phyloP scores from a whole-genome alignment of 2,329 filamentous ascomycete genomes.

The Neophaeococcomyces mojaviensis region DNA sequence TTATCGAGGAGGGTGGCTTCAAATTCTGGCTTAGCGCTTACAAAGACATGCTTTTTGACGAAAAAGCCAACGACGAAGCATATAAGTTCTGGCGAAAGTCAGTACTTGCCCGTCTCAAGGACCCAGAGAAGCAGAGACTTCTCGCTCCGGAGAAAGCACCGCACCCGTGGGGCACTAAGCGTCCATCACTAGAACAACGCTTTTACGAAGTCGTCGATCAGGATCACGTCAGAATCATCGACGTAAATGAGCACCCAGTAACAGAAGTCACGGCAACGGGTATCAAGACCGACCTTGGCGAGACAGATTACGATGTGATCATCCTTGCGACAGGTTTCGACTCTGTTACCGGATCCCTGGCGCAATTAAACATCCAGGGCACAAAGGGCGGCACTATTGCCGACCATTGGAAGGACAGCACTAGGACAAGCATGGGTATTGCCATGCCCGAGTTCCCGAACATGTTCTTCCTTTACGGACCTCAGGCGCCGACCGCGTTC shows the following conservation, averaged over 20 bases:
- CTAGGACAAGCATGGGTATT: conserved; percentile 37
- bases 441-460: conserved; percentile 41
- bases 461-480: conserved; percentile 48
- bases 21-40: conserved; percentile 48
- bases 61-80: conserved; percentile 45
- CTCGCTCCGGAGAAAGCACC: conserved; percentile 47
- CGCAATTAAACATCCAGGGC: conserved; percentile 33
- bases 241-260: conserved; percentile 39
- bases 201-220: conserved; percentile 46
- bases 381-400: conserved; percentile 27
- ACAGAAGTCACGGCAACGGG: conserved; percentile 33
- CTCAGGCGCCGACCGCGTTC: conserved; percentile 50
- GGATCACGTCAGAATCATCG: conserved; percentile 40
- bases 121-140: conserved; percentile 43
- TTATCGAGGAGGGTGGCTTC: conserved; percentile 46
- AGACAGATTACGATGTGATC: conserved; percentile 34
- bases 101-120: conserved; percentile 45
- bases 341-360: conserved; percentile 35
- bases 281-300: conserved; percentile 32
- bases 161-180: conserved; percentile 50
- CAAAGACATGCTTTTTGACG: conserved; percentile 44
- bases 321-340: conserved; percentile 41
- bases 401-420: conserved; percentile 32
- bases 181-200: conserved; percentile 40
- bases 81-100: conserved; percentile 52